Base-by-base conservation (phyloP, 1,284 basidiomycete species). In the Leccinum huronense region DNA sequence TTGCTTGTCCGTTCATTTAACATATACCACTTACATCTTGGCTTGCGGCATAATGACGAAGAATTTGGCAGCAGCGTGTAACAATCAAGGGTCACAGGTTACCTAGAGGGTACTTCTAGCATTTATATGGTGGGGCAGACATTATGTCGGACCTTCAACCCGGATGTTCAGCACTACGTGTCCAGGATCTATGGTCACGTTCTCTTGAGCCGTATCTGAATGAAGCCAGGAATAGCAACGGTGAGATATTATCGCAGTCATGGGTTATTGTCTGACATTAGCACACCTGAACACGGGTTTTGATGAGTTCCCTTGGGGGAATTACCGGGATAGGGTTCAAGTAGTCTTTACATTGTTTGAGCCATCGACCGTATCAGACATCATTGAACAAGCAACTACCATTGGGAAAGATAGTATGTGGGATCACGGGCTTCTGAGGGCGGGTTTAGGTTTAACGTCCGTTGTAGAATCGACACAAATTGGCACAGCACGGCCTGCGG, bases 361-460 rank as follows among this genome's bases (percentile, higher is more conserved):
- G 14, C n/a, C 19, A 31, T 61, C 48, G 13, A 55, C 14, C 40
- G 16, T 34, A 19, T 33, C 8, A 27, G 2, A 16, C 40, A 56
- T 23, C 55, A 36, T 30, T 23, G 16, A n/a, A 31, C 30, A 34
- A 51, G 80, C 72, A 78, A 61, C 78, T 90, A 31, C 83, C 90
- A 13, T 73, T 78, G 13, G 80, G 82, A 71, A 91, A 91, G 72
- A 77, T 90, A 33, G 86, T 91, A 19, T 85, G 6, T 51, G 13
- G 85, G 65, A 87, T 93, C 69, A 93, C 90, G 13, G 91, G 91
- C 36, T 82, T 88, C 19, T 90, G 88, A n/a, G 81, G 87, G 48
- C 13, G 48, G 90, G 91, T n/a, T 94, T 93, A 63, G 91, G 91
- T 19, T 81, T 87, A 58, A 89, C 86, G n/a, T 88, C 86, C 66